Evolutionary conservation across 179 eudicot genomes (phyloP).

Genomic region (Heliamphora pulchella): DNA sequence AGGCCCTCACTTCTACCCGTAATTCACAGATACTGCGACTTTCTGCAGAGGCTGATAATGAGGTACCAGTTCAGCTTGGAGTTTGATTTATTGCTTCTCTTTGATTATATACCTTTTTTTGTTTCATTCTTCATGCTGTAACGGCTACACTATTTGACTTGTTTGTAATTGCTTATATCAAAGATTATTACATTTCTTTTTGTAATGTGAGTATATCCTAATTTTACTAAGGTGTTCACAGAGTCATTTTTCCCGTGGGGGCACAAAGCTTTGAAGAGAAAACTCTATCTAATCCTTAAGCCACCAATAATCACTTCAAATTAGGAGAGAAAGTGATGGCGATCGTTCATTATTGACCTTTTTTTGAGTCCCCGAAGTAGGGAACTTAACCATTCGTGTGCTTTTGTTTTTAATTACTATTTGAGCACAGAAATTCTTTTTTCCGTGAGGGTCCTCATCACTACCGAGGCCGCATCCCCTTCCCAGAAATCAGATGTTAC

Average conservation of each 20-base stretch:
- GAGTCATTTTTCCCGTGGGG: background rate
- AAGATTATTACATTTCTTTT: background rate
- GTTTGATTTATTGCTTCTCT: background rate
- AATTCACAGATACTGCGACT: constrained; percentile 70
- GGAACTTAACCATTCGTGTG: no score
- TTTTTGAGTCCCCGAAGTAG: no score
- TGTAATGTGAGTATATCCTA: background rate
- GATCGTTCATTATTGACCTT: no score
- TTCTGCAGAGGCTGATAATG: constrained; percentile 65
- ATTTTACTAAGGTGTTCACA: background rate
- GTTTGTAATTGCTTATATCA: background rate
- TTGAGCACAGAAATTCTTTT: no score
- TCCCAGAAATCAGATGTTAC: no score
- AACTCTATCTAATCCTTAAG: no score
- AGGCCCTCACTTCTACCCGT: constrained; percentile 65
- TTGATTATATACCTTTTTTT: background rate
- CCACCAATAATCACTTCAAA: background rate
- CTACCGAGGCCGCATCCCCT: no score
- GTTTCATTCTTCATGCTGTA: background rate
- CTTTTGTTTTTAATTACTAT: no score
- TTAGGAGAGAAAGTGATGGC: no score
- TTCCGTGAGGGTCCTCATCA: no score
- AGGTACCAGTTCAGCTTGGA: constrained; percentile 36
- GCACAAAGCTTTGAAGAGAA: background rate
- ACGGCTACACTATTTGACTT: background rate